These are phyloP conservation scores for Citrullus amarus DNA, from an alignment of 306 rosid genomes.

Conservation along the genomic window DNA sequence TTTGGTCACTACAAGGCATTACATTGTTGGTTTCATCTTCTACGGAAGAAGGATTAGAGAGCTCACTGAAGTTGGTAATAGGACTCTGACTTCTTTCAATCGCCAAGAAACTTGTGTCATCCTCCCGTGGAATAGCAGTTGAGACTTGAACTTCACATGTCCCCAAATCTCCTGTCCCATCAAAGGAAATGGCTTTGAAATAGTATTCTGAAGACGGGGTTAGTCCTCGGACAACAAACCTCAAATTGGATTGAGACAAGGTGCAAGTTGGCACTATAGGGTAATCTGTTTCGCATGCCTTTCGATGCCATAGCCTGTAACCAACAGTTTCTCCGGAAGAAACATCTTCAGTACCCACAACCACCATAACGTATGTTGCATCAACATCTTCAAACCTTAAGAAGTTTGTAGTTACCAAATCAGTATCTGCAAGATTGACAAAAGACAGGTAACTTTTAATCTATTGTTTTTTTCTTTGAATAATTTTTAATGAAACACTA, in stretches of 20 bases:
- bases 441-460: not conserved
- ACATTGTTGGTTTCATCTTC: slow-evolving; percentile 88
- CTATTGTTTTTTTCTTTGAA: not conserved
- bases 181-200: slow-evolving; percentile 45
- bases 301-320: slow-evolving; percentile 67
- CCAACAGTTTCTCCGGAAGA: slow-evolving; percentile 25
- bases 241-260: slow-evolving; percentile 33
- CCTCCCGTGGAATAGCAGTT: slow-evolving; percentile 43
- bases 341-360: slow-evolving; percentile 40
- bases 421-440: slow-evolving; percentile 35
- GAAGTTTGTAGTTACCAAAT: slow-evolving; percentile 33
- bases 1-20: slow-evolving; percentile 44
- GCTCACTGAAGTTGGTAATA: slow-evolving; percentile 74
- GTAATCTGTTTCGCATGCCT: slow-evolving; percentile 36
- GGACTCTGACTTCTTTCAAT: slow-evolving; percentile 83
- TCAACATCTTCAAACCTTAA: slow-evolving; percentile 62
- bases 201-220: slow-evolving; percentile 61
- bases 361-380: slow-evolving; percentile 48
- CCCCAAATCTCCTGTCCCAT: slow-evolving; percentile 24
- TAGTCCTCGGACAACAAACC: slow-evolving; percentile 40
- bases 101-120: slow-evolving; percentile 38
- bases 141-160: slow-evolving; percentile 49
- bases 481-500: not conserved
- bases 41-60: slow-evolving; percentile 88
- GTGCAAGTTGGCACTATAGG: slow-evolving; percentile 49